phyloP scores from a whole-genome alignment of 495 filamentous ascomycete species.

The Entonaema liquescens region DNA sequence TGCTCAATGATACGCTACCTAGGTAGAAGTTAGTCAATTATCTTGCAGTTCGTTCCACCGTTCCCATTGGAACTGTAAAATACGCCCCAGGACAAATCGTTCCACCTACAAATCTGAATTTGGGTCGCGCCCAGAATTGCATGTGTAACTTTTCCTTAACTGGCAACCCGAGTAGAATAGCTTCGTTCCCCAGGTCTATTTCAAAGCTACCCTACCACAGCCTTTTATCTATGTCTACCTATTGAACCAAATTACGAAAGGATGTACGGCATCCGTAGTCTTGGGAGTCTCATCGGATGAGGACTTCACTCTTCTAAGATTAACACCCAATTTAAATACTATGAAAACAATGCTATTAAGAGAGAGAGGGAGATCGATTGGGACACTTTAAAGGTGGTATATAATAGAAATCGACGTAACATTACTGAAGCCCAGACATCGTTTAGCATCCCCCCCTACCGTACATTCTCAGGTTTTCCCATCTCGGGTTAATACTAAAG shows the following conservation, averaged over 20 bases:
- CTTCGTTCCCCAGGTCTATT: neutral
- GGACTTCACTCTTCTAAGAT: too few relatives aligned
- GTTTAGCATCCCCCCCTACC: constrained; percentile 1
- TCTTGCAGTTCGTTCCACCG: neutral
- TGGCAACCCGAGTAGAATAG: constrained; percentile 18
- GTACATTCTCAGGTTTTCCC: constrained; percentile 19
- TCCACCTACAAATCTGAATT: constrained; percentile 8
- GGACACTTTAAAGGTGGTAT: neutral
- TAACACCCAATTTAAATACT: too few relatives aligned
- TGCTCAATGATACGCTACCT: constrained; percentile 17
- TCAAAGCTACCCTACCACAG: neutral
- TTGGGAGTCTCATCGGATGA: too few relatives aligned
- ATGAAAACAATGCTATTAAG: neutral
- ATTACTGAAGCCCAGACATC: constrained; percentile 12
- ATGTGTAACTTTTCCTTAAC: constrained; percentile 7
- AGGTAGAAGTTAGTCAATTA: too few relatives aligned
- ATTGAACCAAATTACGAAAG: too few relatives aligned
- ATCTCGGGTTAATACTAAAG: constrained; percentile 23
- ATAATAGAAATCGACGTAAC: constrained; percentile 5
- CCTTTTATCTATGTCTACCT: neutral
- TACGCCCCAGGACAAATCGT: neutral
- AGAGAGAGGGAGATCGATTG: neutral
- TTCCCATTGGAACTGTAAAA: neutral
- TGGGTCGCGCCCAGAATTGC: constrained; percentile 1
- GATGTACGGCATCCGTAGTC: too few relatives aligned